Evolutionary conservation across 1,284 basidiomycete genomes (phyloP), one percentile per base, ranked within the genome.

Genomic region (Moniliophthora roreri): DNA sequence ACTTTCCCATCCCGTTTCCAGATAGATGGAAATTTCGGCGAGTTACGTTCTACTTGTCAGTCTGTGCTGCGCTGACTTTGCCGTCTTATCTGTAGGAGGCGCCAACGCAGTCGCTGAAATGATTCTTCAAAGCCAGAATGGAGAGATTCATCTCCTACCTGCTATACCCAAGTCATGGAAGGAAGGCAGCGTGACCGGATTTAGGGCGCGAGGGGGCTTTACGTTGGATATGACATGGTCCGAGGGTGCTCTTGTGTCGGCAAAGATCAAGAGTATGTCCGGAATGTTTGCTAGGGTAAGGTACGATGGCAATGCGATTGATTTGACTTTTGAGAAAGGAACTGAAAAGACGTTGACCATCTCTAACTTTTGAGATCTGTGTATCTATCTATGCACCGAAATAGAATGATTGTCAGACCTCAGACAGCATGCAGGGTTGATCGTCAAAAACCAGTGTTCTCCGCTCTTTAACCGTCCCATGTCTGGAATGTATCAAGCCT

Each of bases 121-220:
- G 35, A 54, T 62, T 15, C 46, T 62, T 24, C 60, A 62, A 49
- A 58, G 56, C 15, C 60, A 62, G n/a, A 56, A 58, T 28, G 60
- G 55, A 2, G 60, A 58, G 42, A 57, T 62, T 13, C 60, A 62
- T 47, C 49, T 60, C 7, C 46, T 62, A 6, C 58, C 58, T 3
- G 60, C 60, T 21, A 48, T 62, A 10, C 60, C 60, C 11, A 11
- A 42, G 6, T 52, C 57, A 21, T 55, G 55, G 39, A n/a, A 16
- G 3, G 34, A 50, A 37, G 58, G 60, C 4, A 49, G 47, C 2
- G 56, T 58, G 16, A 58, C 23, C 21, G 60, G 60, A 0, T 48
- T 62, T 28, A 57, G 58, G 24, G 58, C 57, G 1, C 37, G 60
- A 23, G 60, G 58, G 6, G 58, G 58, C 1, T 48, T 60, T 10